Conservation (phyloP, 129 eudicot species). For the Saussurea involucrata region DNA sequence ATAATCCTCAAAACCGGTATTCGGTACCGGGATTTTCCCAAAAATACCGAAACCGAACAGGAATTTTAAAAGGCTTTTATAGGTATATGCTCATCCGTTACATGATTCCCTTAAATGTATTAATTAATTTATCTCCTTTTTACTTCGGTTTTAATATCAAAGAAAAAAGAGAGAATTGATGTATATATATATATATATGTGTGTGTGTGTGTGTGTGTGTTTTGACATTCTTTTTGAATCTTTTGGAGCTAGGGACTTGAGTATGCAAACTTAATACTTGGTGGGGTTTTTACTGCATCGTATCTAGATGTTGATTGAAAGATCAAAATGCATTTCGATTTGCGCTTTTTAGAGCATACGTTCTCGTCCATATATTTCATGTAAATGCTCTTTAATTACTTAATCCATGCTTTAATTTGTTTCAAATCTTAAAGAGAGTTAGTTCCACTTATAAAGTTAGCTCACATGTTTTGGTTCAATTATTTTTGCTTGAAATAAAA, state of each 20-base stretch:
- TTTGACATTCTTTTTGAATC: not conserved
- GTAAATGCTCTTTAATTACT: not conserved
- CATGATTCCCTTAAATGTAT: not conserved
- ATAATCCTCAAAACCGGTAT: too few species aligned
- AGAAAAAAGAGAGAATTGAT: too few species aligned
- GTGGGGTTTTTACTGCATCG: not conserved
- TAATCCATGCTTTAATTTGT: not conserved
- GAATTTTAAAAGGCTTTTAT: too few species aligned
- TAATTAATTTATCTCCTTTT: not conserved
- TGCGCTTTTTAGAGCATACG: constrained; percentile 19
- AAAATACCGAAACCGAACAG: too few species aligned
- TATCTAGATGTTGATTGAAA: not conserved
- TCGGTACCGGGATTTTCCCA: too few species aligned
- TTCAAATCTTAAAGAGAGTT: not conserved
- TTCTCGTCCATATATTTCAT: not conserved
- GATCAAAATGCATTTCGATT: constrained; percentile 4
- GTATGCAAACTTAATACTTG: constrained; percentile 12
- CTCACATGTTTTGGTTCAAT: too few species aligned
- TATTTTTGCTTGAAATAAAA: too few species aligned
- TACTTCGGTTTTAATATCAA: not conserved
- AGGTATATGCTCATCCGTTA: not conserved
- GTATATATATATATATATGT: too few species aligned
- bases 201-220: too few species aligned
- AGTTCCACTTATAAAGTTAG: not conserved
- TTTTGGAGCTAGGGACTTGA: not conserved